These are phyloP conservation scores for Tetraselmis striata DNA, from an alignment of 139 green algal genomes.

Conservation along the genomic window DNA sequence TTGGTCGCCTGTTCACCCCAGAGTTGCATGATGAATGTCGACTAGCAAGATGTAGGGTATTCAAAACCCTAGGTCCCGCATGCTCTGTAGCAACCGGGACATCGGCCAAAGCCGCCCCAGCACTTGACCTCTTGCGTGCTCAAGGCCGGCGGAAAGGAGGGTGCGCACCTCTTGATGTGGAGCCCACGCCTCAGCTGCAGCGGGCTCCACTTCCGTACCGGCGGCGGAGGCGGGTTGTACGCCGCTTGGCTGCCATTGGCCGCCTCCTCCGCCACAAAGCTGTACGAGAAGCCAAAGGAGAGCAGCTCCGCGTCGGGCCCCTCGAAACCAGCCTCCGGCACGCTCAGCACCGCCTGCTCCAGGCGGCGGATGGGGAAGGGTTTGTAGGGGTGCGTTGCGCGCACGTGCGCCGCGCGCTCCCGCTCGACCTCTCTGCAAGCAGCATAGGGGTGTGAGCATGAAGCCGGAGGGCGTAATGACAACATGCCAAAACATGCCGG, in stretches of 20 bases:
- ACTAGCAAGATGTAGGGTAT: too few species aligned
- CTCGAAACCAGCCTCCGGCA: slow-evolving; percentile 7
- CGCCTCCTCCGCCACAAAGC: background rate
- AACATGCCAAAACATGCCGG: too few species aligned
- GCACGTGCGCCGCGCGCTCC: slow-evolving; percentile 8
- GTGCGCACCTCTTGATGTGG: background rate
- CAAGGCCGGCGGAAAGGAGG: too few species aligned
- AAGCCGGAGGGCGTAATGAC: too few species aligned
- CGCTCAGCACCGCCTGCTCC: slow-evolving; percentile 32
- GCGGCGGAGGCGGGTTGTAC: background rate
- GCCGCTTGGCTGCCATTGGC: background rate
- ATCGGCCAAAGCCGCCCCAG: too few species aligned
- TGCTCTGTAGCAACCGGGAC: too few species aligned
- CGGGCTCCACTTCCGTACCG: background rate
- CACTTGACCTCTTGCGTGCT: too few species aligned
- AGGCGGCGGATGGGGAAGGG: slow-evolving; percentile 37
- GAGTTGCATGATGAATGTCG: too few species aligned
- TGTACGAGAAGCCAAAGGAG: background rate
- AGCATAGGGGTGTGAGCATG: too few species aligned
- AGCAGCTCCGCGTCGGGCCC: background rate
- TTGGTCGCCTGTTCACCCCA: too few species aligned
- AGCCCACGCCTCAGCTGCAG: background rate
- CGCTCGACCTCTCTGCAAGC: too few species aligned
- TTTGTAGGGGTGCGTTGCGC: slow-evolving; percentile 29
- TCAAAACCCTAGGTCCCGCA: too few species aligned